Conservation (phyloP, 2,329 filamentous ascomycete genomes). For the Epichloe sibirici region DNA sequence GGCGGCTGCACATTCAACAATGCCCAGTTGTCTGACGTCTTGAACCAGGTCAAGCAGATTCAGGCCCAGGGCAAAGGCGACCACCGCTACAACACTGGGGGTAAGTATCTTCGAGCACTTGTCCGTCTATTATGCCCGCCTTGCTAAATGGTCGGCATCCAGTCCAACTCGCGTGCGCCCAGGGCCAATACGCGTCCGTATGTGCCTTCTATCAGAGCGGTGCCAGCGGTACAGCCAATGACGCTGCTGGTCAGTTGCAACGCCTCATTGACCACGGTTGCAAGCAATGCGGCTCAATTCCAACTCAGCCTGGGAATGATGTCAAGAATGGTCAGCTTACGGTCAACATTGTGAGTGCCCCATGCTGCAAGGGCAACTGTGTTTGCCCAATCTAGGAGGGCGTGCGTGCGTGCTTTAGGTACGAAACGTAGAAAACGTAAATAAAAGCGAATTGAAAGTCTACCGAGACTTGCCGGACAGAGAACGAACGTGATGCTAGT, state of each 20-base stretch:
- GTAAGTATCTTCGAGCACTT: slow-evolving; percentile 2
- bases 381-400: background rate
- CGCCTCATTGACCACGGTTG: slow-evolving; percentile 9
- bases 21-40: slow-evolving; percentile 5
- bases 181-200: slow-evolving; percentile 6
- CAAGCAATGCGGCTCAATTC: slow-evolving; percentile 8
- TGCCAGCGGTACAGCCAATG: slow-evolving; percentile 7
- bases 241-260: slow-evolving; percentile 8
- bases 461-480: too few relatives aligned
- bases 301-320: slow-evolving; percentile 10
- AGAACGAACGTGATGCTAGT: too few relatives aligned
- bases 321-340: slow-evolving; percentile 11
- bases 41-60: slow-evolving; percentile 7
- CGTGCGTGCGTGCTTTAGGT: background rate
- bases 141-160: background rate
- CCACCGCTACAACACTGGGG: slow-evolving; percentile 5
- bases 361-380: slow-evolving; percentile 10
- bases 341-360: slow-evolving; percentile 8
- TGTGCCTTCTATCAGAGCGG: slow-evolving; percentile 11
- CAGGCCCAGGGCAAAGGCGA: slow-evolving; percentile 7
- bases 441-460: too few relatives aligned
- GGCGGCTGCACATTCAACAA: slow-evolving; percentile 8
- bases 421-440: too few relatives aligned
- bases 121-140: background rate
- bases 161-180: slow-evolving; percentile 10